phyloP scores from a whole-genome alignment of 2,329 filamentous ascomycete genomes.

The Ophiostoma himal-ulmi region DNA sequence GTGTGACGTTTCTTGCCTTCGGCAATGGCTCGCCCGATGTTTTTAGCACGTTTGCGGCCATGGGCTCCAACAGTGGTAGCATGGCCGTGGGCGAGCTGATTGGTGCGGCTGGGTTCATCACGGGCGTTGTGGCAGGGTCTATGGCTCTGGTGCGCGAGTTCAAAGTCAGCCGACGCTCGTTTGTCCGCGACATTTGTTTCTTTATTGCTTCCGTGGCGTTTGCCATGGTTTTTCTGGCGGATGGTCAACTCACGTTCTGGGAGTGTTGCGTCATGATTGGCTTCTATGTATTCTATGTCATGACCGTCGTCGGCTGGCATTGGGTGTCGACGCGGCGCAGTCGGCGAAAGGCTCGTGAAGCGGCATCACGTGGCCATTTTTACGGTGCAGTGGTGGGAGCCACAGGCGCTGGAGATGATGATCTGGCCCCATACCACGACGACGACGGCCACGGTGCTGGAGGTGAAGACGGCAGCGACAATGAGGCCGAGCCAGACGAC shows the following conservation, averaged over 20 bases:
- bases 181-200: conserved; percentile 85
- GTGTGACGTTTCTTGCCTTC: conserved; percentile 93
- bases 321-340: conserved; percentile 67
- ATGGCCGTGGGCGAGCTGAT: conserved; percentile 93
- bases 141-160: conserved; percentile 98
- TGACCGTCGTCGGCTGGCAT: conserved; percentile 85
- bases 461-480: conserved; percentile 41
- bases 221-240: conserved; percentile 78
- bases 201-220: conserved; percentile 84
- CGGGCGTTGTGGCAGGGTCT: conserved; percentile 88
- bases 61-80: conserved; percentile 95
- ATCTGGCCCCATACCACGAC: conserved; percentile 59
- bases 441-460: conserved; percentile 41
- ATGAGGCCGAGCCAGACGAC: conserved; percentile 37
- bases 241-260: conserved; percentile 79
- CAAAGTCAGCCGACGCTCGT: conserved; percentile 80
- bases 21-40: conserved; percentile 98
- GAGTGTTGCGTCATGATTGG: conserved; percentile 86
- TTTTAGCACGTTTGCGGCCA: conserved; percentile 96
- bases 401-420: conserved; percentile 49
- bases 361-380: conserved; percentile 68
- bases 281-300: conserved; percentile 86
- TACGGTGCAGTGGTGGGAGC: conserved; percentile 38
- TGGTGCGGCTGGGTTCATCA: conserved; percentile 92
- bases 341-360: conserved; percentile 57